phyloP scores from a whole-genome alignment of 164 flowering plant species.

The Annona squamosa region DNA sequence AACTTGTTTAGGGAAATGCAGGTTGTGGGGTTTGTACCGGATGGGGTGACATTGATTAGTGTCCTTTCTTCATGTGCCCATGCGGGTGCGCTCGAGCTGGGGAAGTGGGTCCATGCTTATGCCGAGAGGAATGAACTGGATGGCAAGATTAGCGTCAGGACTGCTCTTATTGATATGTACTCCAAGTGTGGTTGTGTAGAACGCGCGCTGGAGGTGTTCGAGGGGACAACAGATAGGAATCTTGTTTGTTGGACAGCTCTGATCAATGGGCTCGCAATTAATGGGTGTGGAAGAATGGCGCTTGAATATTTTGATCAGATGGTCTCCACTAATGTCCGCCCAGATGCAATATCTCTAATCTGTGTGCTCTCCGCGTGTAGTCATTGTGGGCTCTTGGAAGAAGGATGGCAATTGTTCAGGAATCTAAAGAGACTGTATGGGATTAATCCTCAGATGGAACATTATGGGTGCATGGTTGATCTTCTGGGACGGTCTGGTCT shows the following conservation, averaged over 20 bases:
- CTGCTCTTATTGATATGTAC: slow-evolving; percentile 16
- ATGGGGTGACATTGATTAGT: slow-evolving; percentile 46
- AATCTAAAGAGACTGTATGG: slow-evolving; percentile 5
- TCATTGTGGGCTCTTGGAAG: slow-evolving; percentile 15
- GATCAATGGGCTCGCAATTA: slow-evolving; percentile 15
- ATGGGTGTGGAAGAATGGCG: slow-evolving; percentile 12
- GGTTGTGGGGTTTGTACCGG: slow-evolving; percentile 29
- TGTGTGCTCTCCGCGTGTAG: slow-evolving; percentile 9
- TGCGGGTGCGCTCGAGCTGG: slow-evolving; percentile 13
- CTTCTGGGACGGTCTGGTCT: slow-evolving; percentile 15
- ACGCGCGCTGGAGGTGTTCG: slow-evolving; percentile 15
- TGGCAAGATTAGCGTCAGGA: slow-evolving; percentile 8
- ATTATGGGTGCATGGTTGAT: slow-evolving; percentile 19
- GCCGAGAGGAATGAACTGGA: slow-evolving; percentile 8
- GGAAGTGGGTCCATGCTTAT: slow-evolving; percentile 18
- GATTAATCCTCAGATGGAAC: slow-evolving; percentile 14
- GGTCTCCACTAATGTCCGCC: slow-evolving; percentile 7
- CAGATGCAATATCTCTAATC: slow-evolving; percentile 8
- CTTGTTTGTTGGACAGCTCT: slow-evolving; percentile 16
- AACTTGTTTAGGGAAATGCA: slow-evolving; percentile 14
- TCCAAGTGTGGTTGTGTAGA: slow-evolving; percentile 13
- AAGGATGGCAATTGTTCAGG: slow-evolving; percentile 9
- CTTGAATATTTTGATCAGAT: slow-evolving; percentile 11
- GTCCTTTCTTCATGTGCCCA: slow-evolving; percentile 48
- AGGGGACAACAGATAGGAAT: slow-evolving; percentile 10